Evolutionary conservation across 306 rosid genomes (phyloP).

Genomic region (Hippophae rhamnoides): DNA sequence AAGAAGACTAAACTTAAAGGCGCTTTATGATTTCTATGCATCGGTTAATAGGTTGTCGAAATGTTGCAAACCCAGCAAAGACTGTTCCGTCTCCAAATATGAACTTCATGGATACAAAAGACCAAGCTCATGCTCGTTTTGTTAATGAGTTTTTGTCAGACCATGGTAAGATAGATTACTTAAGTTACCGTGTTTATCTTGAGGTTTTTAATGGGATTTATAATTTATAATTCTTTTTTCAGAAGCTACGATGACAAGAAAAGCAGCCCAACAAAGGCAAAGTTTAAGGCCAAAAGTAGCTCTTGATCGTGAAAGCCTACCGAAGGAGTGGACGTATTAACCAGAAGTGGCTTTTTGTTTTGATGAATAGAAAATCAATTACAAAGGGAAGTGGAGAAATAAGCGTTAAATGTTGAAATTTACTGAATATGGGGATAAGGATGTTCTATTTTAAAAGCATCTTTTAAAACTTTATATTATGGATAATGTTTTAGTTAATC

Average conservation of each 20-base stretch:
- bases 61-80: conserved; percentile 39
- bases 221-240: background rate
- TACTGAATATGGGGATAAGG: too few species aligned
- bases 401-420: too few species aligned
- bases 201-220: background rate
- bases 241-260: conserved; percentile 43
- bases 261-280: conserved; percentile 44
- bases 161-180: conserved; percentile 22
- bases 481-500: too few species aligned
- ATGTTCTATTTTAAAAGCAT: too few species aligned
- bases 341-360: conserved; percentile 1
- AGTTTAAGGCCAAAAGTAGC: conserved; percentile 34
- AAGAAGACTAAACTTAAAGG: background rate
- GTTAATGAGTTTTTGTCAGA: conserved; percentile 20
- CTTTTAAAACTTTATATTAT: too few species aligned
- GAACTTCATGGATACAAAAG: conserved; percentile 28
- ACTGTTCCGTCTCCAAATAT: conserved; percentile 39
- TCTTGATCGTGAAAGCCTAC: conserved; percentile 44
- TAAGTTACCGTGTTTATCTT: background rate
- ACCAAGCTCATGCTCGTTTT: conserved; percentile 24
- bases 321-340: conserved; percentile 85
- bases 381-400: conserved; percentile 4
- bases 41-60: conserved; percentile 28
- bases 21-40: background rate
- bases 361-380: conserved; percentile 7